phyloP scores from a whole-genome alignment of 805 yeast species.

The Candida saitoana region DNA sequence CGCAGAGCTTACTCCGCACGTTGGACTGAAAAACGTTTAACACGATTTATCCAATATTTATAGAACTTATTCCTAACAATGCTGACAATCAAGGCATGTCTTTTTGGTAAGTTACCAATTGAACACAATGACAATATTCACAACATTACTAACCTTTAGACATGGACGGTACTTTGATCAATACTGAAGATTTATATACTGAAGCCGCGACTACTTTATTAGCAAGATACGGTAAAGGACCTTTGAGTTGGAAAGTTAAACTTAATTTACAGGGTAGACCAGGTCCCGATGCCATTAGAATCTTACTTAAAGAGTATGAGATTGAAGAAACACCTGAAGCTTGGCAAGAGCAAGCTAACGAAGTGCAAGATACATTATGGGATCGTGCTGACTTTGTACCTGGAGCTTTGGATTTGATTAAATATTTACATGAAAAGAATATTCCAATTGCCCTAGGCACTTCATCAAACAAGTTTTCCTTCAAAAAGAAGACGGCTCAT shows the following conservation, averaged over 20 bases:
- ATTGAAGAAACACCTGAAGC: constrained; percentile 66
- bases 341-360: constrained; percentile 47
- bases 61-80: too few relatives aligned
- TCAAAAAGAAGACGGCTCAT: constrained; percentile 67
- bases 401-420: constrained; percentile 73
- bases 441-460: constrained; percentile 91
- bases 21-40: too few relatives aligned
- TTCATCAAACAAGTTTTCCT: constrained; percentile 64
- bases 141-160: constrained; percentile 45
- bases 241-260: constrained; percentile 87
- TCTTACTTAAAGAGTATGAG: constrained; percentile 63
- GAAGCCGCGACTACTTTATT: constrained; percentile 66
- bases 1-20: too few relatives aligned
- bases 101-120: constrained; percentile 48
- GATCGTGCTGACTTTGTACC: constrained; percentile 63
- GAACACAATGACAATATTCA: background rate
- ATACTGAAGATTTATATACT: constrained; percentile 91
- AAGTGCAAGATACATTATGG: constrained; percentile 62
- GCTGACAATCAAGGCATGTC: constrained; percentile 56
- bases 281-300: constrained; percentile 66
- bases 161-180: constrained; percentile 93
- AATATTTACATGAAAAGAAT: constrained; percentile 43
- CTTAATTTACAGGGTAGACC: constrained; percentile 87
- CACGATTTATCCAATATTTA: too few relatives aligned
- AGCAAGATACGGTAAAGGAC: constrained; percentile 67